phyloP scores from a whole-genome alignment of 2,329 filamentous ascomycete genomes.

The Zasmidium angulare region DNA sequence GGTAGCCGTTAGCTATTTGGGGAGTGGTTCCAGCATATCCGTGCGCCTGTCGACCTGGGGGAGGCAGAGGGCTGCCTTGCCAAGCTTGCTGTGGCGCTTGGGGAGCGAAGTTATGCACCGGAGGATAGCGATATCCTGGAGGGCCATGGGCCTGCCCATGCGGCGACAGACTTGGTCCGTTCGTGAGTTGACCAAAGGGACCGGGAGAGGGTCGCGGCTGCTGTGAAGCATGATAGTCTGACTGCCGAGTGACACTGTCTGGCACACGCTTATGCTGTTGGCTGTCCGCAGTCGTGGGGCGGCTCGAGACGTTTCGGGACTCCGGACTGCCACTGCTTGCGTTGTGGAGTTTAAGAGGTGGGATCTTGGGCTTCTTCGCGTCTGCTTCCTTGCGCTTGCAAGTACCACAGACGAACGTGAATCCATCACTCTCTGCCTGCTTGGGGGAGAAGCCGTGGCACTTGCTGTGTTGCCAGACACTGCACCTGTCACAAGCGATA shows the following conservation, averaged over 20 bases:
- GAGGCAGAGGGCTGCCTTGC: slow-evolving; percentile 27
- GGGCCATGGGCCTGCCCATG: slow-evolving; percentile 45
- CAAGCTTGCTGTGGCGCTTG: slow-evolving; percentile 31
- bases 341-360: slow-evolving; percentile 57
- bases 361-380: slow-evolving; percentile 61
- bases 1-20: slow-evolving; percentile 22
- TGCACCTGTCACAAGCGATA: slow-evolving; percentile 90
- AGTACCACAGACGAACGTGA: slow-evolving; percentile 78
- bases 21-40: slow-evolving; percentile 23
- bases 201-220: slow-evolving; percentile 19
- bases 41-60: slow-evolving; percentile 22
- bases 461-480: slow-evolving; percentile 94
- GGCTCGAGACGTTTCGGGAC: slow-evolving; percentile 20
- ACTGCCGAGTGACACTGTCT: slow-evolving; percentile 29
- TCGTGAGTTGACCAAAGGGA: slow-evolving; percentile 33
- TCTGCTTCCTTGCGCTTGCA: slow-evolving; percentile 71
- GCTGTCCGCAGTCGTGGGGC: slow-evolving; percentile 20
- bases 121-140: slow-evolving; percentile 36
- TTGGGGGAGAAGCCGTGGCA: slow-evolving; percentile 78
- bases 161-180: slow-evolving; percentile 46
- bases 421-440: slow-evolving; percentile 81
- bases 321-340: slow-evolving; percentile 26
- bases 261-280: slow-evolving; percentile 19
- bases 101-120: slow-evolving; percentile 31
- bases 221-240: slow-evolving; percentile 19